Base-by-base conservation (phyloP, 73 alveolate species). In the Tetrahymena thermophila region DNA sequence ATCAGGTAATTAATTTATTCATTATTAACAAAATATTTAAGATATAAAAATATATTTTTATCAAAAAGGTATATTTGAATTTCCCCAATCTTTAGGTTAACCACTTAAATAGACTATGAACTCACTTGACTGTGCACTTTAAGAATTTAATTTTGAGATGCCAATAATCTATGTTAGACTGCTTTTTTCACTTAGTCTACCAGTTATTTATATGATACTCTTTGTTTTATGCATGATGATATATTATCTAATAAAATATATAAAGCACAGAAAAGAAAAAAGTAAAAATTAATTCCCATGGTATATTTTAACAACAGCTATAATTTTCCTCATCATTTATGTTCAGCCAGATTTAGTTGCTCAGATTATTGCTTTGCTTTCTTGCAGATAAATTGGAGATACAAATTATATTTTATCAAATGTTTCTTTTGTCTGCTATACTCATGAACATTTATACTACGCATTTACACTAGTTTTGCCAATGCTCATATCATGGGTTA, bases 381-480 rank as follows among this genome's bases (percentile, higher is more conserved):
- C 84, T 93, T 94, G 96, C 28, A 85, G 50, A 96, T 85, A 94
- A 85, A 83, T 94, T 10, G 96, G 55, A 38, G 84, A 35, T 35
- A 96, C 93, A 3, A 13, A 34, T 2, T 85, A 37, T 35, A 25
- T 35, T 93, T 34, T 85, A 35, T 83, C 44, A 19, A 93, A 95
- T 93, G 42, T 43, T 1, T 3, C 34, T 4, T 93, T 38, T 25
- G 40, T 37, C 6, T 95, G 97, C 85, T 95, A 96, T 96, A 34
- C 57, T 17, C 19, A 2, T 13, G 42, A 93, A 34, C 96, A 95
- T 43, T 14, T 3, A 6, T 1, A 5, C 9, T 93, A 40, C 43
- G 8, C 96, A 6, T 34, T 93, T 3, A 94, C 55, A 7, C 50
- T 93, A 25, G 97, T 84, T 9, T n/a, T 95, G 28, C 97, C 97